These are phyloP conservation scores for Cunninghamia lanceolata DNA, from an alignment of 75 land plant species.

Conservation along the genomic window DNA sequence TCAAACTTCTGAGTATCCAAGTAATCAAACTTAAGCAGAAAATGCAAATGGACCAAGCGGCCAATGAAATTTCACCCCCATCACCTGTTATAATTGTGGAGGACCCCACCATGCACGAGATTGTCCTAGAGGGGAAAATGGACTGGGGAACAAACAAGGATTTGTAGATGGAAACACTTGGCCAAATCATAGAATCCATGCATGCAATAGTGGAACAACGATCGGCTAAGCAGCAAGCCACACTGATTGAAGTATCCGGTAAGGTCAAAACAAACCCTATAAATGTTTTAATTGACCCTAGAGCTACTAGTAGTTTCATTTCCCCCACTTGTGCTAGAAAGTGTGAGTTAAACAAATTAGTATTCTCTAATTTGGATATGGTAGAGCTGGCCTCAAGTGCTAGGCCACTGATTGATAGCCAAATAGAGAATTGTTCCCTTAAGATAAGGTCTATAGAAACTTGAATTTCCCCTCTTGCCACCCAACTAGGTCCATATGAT, in stretches of 20 bases:
- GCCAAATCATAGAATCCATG: background rate
- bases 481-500: background rate
- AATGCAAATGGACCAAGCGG: too few relatives aligned
- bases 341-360: too few relatives aligned
- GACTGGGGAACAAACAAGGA: background rate
- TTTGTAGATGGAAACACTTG: background rate
- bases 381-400: background rate
- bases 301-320: background rate
- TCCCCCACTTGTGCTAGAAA: background rate
- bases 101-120: too few relatives aligned
- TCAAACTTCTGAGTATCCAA: too few relatives aligned
- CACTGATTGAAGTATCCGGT: background rate
- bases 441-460: too few relatives aligned
- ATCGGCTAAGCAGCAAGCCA: background rate
- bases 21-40: too few relatives aligned
- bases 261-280: too few relatives aligned
- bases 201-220: background rate
- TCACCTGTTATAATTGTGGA: too few relatives aligned
- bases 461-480: too few relatives aligned
- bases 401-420: too few relatives aligned
- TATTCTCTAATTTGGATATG: background rate
- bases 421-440: too few relatives aligned
- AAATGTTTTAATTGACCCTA: background rate
- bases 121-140: background rate
- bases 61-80: too few relatives aligned